A percentile compares a stretch with the other conserved stretches of the same genome.
Conservation (phyloP, 495 filamentous ascomycete species). For the Schizothecium vesticola region DNA sequence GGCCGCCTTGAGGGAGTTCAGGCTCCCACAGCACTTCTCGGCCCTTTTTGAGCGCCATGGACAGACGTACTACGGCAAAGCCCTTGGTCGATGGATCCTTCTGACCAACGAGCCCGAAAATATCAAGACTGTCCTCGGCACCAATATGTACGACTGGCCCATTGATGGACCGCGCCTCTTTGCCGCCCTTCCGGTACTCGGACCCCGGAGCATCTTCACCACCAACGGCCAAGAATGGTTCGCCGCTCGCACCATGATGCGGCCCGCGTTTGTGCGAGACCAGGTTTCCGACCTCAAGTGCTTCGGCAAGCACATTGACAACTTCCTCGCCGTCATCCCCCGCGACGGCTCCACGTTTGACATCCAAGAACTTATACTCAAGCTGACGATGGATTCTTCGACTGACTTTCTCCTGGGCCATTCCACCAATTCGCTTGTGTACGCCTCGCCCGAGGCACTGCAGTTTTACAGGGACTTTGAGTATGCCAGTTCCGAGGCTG, state of each 20-base stretch:
- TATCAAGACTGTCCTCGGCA: conserved; percentile 63
- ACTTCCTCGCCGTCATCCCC: conserved; percentile 45
- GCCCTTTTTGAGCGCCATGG: conserved; percentile 21
- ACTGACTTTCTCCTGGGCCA: conserved; percentile 55
- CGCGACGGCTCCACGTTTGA: conserved; percentile 46
- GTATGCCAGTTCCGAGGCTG: conserved; percentile 30
- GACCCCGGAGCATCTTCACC: conserved; percentile 56
- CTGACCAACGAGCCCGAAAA: conserved; percentile 69
- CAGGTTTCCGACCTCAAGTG: conserved; percentile 48
- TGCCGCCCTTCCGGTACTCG: conserved; percentile 31
- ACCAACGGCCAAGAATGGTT: conserved; percentile 64
- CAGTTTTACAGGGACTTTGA: conserved; percentile 40
- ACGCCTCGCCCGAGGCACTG: conserved; percentile 27
- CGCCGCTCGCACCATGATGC: conserved; percentile 40
- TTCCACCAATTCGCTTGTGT: conserved; percentile 32
- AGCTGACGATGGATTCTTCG: conserved; percentile 60
- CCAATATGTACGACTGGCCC: conserved; percentile 58
- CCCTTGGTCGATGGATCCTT: conserved; percentile 29
- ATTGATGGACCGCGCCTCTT: conserved; percentile 30
- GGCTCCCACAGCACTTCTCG: conserved; percentile 21
- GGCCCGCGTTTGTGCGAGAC: conserved; percentile 44
- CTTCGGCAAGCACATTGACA: conserved; percentile 53
- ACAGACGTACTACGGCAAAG: conserved; percentile 28
- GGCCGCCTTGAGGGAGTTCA: conserved; percentile 23
- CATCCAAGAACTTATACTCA: conserved; percentile 54